phyloP scores from a whole-genome alignment of 2,329 filamentous ascomycete species.

The Calonectria montana region DNA sequence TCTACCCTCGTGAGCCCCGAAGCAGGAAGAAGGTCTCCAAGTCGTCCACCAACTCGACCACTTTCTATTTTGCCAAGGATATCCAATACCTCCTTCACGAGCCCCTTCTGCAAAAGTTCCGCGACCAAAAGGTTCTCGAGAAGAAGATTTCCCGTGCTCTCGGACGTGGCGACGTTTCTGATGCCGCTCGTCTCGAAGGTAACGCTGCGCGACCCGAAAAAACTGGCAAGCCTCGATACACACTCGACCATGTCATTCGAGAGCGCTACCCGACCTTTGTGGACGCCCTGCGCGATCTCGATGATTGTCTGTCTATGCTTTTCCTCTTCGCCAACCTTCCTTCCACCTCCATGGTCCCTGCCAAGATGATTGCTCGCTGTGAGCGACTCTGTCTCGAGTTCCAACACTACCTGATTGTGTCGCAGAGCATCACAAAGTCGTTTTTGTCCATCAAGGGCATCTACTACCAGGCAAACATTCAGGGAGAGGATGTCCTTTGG shows the following conservation, averaged over 20 bases:
- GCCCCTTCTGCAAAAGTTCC: constrained; percentile 92
- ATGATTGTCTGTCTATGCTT: constrained; percentile 96
- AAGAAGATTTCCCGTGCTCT: constrained; percentile 97
- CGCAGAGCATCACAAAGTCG: constrained; percentile 91
- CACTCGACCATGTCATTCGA: constrained; percentile 95
- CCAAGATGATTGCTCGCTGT: constrained; percentile 95
- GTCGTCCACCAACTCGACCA: constrained; percentile 88
- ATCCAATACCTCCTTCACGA: constrained; percentile 99
- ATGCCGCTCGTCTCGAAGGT: constrained; percentile 86
- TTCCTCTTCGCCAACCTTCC: constrained; percentile 98
- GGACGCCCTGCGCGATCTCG: constrained; percentile 92
- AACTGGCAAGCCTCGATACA: constrained; percentile 89
- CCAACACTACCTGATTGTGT: constrained; percentile 95
- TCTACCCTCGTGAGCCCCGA: constrained; percentile 96
- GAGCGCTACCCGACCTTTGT: constrained; percentile 98
- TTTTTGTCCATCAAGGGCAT: constrained; percentile 99
- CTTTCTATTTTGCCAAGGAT: constrained; percentile 92
- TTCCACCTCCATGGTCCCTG: constrained; percentile 87
- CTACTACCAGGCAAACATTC: constrained; percentile 98
- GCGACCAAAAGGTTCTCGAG: constrained; percentile 94
- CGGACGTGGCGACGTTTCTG: constrained; percentile 88
- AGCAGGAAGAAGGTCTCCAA: constrained; percentile 98
- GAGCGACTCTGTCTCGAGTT: constrained; percentile 95
- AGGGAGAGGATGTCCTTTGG: constrained; percentile 97
- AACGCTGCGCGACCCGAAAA: constrained; percentile 91